Percentiles rank a stretch among this genome's conserved stretches.
Conservation (phyloP, 306 rosid genomes). For the Oemleria cerasiformis region DNA sequence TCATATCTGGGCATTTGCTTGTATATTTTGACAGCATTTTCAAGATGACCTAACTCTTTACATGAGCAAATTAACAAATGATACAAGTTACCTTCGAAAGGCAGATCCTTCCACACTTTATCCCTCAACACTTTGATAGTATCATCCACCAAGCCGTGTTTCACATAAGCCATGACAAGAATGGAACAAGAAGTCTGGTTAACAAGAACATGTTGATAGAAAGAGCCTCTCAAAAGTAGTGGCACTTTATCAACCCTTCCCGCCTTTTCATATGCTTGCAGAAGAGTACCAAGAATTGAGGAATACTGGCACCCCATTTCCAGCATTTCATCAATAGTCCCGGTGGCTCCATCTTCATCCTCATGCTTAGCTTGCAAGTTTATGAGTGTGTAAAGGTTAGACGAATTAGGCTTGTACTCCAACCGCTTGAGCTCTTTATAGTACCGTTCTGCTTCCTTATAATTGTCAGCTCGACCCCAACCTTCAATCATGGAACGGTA, state of each 20-base stretch:
- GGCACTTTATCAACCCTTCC: constrained; percentile 66
- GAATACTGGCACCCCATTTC: constrained; percentile 66
- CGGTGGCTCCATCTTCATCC: constrained; percentile 59
- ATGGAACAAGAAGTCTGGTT: constrained; percentile 80
- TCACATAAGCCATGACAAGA: constrained; percentile 81
- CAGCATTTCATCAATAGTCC: constrained; percentile 67
- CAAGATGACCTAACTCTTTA: constrained; percentile 65
- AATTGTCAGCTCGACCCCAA: constrained; percentile 80
- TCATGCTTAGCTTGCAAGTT: constrained; percentile 70
- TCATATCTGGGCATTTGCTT: constrained; percentile 41
- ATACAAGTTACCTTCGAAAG: constrained; percentile 71
- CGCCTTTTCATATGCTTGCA: constrained; percentile 71
- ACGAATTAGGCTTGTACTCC: constrained; percentile 67
- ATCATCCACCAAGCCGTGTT: constrained; percentile 65
- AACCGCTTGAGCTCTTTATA: constrained; percentile 53
- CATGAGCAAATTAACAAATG: constrained; percentile 86
- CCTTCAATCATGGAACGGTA: constrained; percentile 95
- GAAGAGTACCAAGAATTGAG: constrained; percentile 57
- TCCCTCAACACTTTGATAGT: constrained; percentile 59
- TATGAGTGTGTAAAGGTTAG: constrained; percentile 71
- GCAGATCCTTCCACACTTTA: constrained; percentile 66
- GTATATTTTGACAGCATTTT: constrained; percentile 67
- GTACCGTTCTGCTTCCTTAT: constrained; percentile 48
- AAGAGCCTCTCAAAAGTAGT: constrained; percentile 49
- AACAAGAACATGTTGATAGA: constrained; percentile 59